phyloP scores from a whole-genome alignment of 768 basidiomycete genomes.

The Grammothele lineata region DNA sequence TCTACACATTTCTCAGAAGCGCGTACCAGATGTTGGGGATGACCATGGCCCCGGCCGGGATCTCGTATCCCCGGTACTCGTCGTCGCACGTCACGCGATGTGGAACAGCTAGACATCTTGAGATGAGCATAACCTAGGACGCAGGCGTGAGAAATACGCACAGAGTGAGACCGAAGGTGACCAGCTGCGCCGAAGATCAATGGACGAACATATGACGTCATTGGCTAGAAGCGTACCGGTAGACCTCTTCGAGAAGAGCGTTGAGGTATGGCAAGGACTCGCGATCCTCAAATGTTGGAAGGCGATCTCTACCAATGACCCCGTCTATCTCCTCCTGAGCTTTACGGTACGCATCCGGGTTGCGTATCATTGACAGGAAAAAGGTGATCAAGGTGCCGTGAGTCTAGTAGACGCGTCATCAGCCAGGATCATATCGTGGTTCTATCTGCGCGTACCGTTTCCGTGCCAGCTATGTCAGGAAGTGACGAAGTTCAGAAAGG shows the following conservation, averaged over 20 bases:
- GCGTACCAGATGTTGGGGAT: conserved; percentile 21
- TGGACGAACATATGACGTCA: too few relatives aligned
- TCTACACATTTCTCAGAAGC: too few relatives aligned
- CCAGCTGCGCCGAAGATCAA: too few relatives aligned
- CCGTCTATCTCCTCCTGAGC: conserved; percentile 40
- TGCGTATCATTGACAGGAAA: conserved; percentile 24
- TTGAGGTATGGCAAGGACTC: conserved; percentile 37
- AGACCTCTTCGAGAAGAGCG: conserved; percentile 34
- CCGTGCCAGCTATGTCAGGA: too few relatives aligned
- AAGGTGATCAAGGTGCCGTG: conserved; percentile 13
- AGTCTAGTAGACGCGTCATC: background rate
- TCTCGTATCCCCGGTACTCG: conserved; percentile 19
- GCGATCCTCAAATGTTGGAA: conserved; percentile 35
- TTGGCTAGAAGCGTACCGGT: too few relatives aligned
- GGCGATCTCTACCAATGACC: conserved; percentile 34
- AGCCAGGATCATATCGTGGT: too few relatives aligned
- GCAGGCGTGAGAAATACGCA: too few relatives aligned
- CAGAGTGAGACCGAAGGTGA: too few relatives aligned
- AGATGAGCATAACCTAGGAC: too few relatives aligned
- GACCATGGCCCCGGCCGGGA: conserved; percentile 16
- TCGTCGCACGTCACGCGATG: conserved; percentile 19
- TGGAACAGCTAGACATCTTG: conserved; percentile 8
- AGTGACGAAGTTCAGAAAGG: too few relatives aligned
- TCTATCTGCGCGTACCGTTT: too few relatives aligned
- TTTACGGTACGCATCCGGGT: conserved; percentile 27